Percentiles rank a stretch among this genome's conserved stretches.
These are phyloP conservation scores for Gossypium australe DNA, from an alignment of 345 rosid genomes.

Conservation along the genomic window DNA sequence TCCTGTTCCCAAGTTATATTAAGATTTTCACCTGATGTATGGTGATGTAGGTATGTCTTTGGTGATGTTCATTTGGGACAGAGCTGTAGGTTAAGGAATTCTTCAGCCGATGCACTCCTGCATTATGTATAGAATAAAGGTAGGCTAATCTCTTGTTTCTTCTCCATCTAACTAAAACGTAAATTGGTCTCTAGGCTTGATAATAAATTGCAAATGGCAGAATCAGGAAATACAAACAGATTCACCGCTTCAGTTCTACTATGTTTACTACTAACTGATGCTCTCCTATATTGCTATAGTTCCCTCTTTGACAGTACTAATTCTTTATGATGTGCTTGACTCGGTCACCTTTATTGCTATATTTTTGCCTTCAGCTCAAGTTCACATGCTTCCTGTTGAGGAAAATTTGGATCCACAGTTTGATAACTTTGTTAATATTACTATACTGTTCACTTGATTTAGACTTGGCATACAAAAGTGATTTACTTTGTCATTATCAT, in stretches of 20 bases:
- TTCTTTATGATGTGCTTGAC: too few species aligned
- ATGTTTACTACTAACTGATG: constrained; percentile 1
- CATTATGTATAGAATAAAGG: constrained; percentile 60
- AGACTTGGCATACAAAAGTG: too few species aligned
- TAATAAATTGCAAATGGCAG: neutral
- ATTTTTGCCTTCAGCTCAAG: too few species aligned
- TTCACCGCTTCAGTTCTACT: neutral
- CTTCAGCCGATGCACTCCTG: constrained; percentile 54
- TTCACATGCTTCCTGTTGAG: too few species aligned
- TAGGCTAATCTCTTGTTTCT: neutral
- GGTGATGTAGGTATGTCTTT: constrained; percentile 58
- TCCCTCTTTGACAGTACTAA: too few species aligned
- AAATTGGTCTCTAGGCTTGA: neutral
- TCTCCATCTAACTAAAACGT: neutral
- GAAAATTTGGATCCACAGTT: too few species aligned
- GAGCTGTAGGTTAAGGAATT: constrained; percentile 90
- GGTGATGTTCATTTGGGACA: constrained; percentile 98
- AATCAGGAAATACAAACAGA: neutral
- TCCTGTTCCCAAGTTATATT: neutral
- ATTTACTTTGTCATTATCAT: too few species aligned
- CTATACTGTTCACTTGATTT: too few species aligned
- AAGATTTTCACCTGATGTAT: neutral
- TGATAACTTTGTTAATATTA: too few species aligned
- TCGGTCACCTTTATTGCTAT: too few species aligned
- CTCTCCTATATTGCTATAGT: neutral